These are phyloP conservation scores for Coniferiporia sulphurascens DNA, from an alignment of 1,284 basidiomycete genomes.

Conservation along the genomic window DNA sequence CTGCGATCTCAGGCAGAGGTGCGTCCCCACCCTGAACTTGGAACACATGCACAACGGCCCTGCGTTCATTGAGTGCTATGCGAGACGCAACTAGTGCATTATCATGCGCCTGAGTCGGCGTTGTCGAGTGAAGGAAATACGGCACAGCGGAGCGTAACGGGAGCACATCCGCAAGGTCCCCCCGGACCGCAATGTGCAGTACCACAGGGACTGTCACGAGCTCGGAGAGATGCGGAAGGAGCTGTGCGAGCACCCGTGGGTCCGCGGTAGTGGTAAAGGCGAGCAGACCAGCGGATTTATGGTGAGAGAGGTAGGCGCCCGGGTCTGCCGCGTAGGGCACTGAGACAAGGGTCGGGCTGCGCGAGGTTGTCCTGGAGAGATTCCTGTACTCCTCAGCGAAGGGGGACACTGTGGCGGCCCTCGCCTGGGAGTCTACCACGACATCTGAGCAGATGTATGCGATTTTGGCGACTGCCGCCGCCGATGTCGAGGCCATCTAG, in stretches of 20 bases:
- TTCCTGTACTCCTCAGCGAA: conserved; percentile 35
- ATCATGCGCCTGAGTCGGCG: conserved; percentile 64
- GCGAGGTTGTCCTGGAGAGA: conserved; percentile 24
- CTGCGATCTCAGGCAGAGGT: conserved; percentile 46
- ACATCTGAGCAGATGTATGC: conserved; percentile 65
- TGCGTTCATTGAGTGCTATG: conserved; percentile 54
- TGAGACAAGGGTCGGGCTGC: conserved; percentile 32
- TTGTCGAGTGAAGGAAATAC: conserved; percentile 59
- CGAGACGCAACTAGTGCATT: conserved; percentile 65
- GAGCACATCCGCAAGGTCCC: conserved; percentile 54
- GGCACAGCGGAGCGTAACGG: conserved; percentile 54
- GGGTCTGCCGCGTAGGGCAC: conserved; percentile 59
- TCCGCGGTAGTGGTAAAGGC: conserved; percentile 47
- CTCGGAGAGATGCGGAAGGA: conserved; percentile 55
- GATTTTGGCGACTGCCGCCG: conserved; percentile 54
- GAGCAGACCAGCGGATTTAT: conserved; percentile 36
- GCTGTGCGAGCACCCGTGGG: conserved; percentile 43
- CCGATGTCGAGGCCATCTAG: conserved; percentile 19
- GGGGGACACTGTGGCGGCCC: conserved; percentile 28
- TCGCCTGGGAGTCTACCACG: conserved; percentile 52
- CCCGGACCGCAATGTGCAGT: conserved; percentile 49
- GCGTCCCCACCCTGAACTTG: conserved; percentile 36
- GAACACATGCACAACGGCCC: conserved; percentile 80
- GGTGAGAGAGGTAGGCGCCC: conserved; percentile 45
- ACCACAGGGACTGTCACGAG: conserved; percentile 51